Evolutionary conservation across 1,139 yeast species (phyloP), one percentile per base, ranked within the genome.

Genomic region (Lodderomyces jiufengensis): DNA sequence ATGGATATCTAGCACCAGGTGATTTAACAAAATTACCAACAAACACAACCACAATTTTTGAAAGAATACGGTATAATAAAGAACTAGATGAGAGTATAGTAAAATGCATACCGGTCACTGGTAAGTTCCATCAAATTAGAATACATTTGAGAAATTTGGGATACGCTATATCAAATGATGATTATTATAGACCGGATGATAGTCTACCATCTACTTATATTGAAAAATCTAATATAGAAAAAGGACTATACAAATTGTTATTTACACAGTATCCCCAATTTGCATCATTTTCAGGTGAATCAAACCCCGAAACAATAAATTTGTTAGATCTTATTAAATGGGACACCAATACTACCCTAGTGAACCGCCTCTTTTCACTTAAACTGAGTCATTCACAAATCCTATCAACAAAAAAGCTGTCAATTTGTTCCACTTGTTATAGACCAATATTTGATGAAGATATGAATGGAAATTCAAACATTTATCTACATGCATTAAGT

Each of bases 41-140:
- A 0, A 48, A 59, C 34, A 61, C 73, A 4, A 51, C 61, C 10
- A 69, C 76, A 1, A 41, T 52, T 2, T 69, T 70, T 41, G 44
- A 48, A 30, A 40, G 55, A 21, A 15, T 66, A 2, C 31, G 27
- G 4, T 68, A 65, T 42, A 48, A 49, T 38, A 20, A 37, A 1
- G 36, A 41, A 1, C 26, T 48, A 9, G 51, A 80, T 46, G 71
- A 80, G 38, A 75, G 82, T 37, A 55, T 84, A 1, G 84, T 84
- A 0, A 49, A 63, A 34, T 84, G 95, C 50, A 65, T 61, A 42
- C 95, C 95, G 0, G 44, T 74, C 7, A 79, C 92, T 0, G 95
- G 95, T 0, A 69, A 84, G 47, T 82, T 84, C 47, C 95, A 84
- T 54, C 95, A 84, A 52, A 82, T 84, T 15, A 63, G 95, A 36